Conservation (phyloP, 495 filamentous ascomycete genomes). For the Terfezia boudieri region DNA sequence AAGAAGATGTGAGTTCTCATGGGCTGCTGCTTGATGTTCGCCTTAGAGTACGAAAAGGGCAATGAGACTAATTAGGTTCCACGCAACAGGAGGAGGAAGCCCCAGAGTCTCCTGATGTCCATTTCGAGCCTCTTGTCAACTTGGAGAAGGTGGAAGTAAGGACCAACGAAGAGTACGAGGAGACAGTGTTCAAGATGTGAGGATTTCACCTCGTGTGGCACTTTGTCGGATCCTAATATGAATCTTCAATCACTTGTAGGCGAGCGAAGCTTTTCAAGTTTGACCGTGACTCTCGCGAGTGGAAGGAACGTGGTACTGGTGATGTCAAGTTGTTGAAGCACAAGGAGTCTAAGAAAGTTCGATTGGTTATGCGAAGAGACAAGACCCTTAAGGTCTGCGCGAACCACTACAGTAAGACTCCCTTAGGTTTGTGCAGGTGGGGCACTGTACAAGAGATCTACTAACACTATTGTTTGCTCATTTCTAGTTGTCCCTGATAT, state of each 20-base stretch:
- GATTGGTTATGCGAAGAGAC: conserved; percentile 95
- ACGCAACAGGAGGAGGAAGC: conserved; percentile 36
- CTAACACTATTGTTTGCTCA: neutral
- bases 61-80: neutral
- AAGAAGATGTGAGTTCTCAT: neutral
- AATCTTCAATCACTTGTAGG: conserved; percentile 6
- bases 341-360: conserved; percentile 91
- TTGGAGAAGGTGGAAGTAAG: conserved; percentile 90
- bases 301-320: conserved; percentile 98
- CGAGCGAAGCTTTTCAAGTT: conserved; percentile 99
- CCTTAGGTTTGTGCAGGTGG: neutral
- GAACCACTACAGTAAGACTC: conserved; percentile 86
- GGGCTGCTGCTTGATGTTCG: neutral
- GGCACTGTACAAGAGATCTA: neutral
- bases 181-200: conserved; percentile 89
- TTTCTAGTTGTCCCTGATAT: conserved; percentile 84
- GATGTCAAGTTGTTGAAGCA: conserved; percentile 94
- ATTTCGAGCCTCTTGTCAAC: conserved; percentile 90
- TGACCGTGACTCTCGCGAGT: conserved; percentile 69
- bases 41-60: neutral
- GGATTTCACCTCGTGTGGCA: neutral
- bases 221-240: neutral
- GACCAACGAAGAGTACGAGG: conserved; percentile 96
- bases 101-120: conserved; percentile 69
- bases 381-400: conserved; percentile 99